Conservation (phyloP, 225 moss, liverwort and hornwort species). For the Marchantia polymorpha region DNA sequence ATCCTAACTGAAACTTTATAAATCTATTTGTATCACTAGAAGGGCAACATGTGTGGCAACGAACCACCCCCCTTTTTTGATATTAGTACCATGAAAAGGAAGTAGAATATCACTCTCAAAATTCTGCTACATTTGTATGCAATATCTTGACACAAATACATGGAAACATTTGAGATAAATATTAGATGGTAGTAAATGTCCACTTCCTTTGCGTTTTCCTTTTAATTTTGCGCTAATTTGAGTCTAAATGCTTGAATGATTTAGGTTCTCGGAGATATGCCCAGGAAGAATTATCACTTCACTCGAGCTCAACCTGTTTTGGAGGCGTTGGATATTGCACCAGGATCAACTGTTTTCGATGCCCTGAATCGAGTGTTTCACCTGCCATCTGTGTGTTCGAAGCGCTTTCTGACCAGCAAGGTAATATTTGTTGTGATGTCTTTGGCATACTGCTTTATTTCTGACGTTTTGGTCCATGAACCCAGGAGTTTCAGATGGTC, state of each 20-base stretch:
- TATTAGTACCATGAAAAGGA: too few species aligned
- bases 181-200: neutral
- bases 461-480: neutral
- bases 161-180: too few species aligned
- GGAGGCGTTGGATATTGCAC: constrained; percentile 78
- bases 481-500: neutral
- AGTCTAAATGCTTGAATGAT: neutral
- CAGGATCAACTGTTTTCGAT: constrained; percentile 71
- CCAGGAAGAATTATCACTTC: constrained; percentile 79
- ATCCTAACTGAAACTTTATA: too few species aligned
- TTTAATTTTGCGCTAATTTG: too few species aligned
- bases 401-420: constrained; percentile 94
- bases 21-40: too few species aligned
- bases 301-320: constrained; percentile 52
- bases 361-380: constrained; percentile 86
- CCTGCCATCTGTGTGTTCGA: constrained; percentile 84
- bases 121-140: too few species aligned
- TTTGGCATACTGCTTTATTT: neutral
- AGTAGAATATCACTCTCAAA: too few species aligned
- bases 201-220: neutral
- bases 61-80: too few species aligned
- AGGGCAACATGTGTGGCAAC: too few species aligned
- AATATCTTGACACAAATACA: too few species aligned
- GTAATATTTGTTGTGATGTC: constrained; percentile 20
- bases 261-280: constrained; percentile 98